Conservation (phyloP, 1,139 yeast genomes). For the Candida labiduridarum region DNA sequence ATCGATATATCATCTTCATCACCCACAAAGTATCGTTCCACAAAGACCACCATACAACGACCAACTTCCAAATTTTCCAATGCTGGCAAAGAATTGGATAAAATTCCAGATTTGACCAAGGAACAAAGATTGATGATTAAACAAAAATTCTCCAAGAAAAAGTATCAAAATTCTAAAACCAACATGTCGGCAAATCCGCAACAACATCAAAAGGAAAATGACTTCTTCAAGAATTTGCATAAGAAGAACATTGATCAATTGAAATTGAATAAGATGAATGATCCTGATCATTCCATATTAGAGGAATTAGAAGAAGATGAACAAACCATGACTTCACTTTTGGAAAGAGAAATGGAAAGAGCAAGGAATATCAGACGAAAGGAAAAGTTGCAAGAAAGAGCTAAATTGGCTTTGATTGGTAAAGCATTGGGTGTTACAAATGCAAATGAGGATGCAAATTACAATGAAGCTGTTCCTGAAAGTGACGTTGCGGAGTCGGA, state of each 20-base stretch:
- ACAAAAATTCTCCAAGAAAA: constrained; percentile 35
- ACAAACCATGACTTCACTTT: constrained; percentile 48
- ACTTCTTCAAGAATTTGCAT: constrained; percentile 30
- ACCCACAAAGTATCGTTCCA: constrained; percentile 12
- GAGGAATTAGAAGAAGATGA: constrained; percentile 45
- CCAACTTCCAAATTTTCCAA: constrained; percentile 13
- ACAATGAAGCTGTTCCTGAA: constrained; percentile 24
- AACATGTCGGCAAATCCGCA: constrained; percentile 4
- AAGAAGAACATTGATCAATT: constrained; percentile 42
- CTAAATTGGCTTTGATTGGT: constrained; percentile 32
- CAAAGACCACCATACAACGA: not conserved
- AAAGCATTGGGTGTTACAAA: constrained; percentile 20
- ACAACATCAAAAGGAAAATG: constrained; percentile 8
- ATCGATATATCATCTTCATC: constrained; percentile 15
- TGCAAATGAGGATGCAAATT: constrained; percentile 16
- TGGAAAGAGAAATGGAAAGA: constrained; percentile 65
- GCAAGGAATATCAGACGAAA: constrained; percentile 52
- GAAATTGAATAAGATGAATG: constrained; percentile 23
- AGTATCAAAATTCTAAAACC: constrained; percentile 9
- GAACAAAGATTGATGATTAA: constrained; percentile 38
- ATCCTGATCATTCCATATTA: constrained; percentile 33
- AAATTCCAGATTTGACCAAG: constrained; percentile 39
- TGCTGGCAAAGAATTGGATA: constrained; percentile 16
- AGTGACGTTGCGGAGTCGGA: constrained; percentile 22
- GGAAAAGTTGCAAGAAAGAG: constrained; percentile 47